Base-by-base conservation (phyloP, 177 flowering plant species). In the Vitis hybrid region DNA sequence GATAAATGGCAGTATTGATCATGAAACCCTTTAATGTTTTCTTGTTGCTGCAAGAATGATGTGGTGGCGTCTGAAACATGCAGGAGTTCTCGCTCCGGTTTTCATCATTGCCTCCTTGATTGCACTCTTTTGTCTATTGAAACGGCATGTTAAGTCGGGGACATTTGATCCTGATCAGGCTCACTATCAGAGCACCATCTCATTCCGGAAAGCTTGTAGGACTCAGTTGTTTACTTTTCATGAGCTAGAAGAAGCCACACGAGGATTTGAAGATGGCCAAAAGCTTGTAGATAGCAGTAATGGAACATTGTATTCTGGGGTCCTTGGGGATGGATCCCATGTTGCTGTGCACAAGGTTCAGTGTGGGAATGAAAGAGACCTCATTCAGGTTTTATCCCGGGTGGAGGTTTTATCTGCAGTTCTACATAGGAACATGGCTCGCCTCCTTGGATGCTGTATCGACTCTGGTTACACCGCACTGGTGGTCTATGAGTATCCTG, bases 211-310 rank as follows among this genome's bases (percentile, higher is more conserved):
- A 80, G 80, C 82, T 61, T 81, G 85, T 57, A 77, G 75, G 72
- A 75, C 83, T 26, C 82, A 82, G 14, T 54, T 85, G 23, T 91
- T 89, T 80, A 80, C 84, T 21, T 81, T 82, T 74, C 69, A 62
- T 39, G 96, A 92, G 79, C 84, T 92, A 56, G 88, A 91, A 51
- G 81, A 79, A 66, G 96, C 97, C 66, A 88, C 94, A 23, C 86
- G 72, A 72, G 90, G 91, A 56, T 89, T 89, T 64, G 78, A 76
- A 45, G 88, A 87, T 11, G 71, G 56, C 10, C 86, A 79, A 49
- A 87, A 86, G 55, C 78, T 92, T 48, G 70, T 71, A 13, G 76
- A 76, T 12, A 76, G 80, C 55, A n/a, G 12, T 1, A 83, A 77
- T 32, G 87, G 86, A 56, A 68, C 81, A n/a, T 72, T 88, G 19